phyloP scores from a whole-genome alignment of 805 yeast species.

The Ogataea corticis region DNA sequence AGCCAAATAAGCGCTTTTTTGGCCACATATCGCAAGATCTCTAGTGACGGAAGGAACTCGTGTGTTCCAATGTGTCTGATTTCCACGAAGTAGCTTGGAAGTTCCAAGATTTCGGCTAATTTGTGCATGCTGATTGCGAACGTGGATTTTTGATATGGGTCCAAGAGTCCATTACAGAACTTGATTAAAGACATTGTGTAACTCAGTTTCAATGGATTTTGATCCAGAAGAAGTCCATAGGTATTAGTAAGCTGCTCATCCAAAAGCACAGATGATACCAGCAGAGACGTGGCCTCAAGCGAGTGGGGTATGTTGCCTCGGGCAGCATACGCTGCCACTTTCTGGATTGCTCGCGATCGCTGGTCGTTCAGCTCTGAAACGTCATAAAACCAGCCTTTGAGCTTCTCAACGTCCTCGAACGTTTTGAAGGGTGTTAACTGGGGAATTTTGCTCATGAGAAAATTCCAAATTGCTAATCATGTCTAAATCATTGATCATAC shows the following conservation, averaged over 20 bases:
- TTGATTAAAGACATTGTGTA: constrained; percentile 76
- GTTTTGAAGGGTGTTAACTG: constrained; percentile 38
- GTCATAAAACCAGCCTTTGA: constrained; percentile 56
- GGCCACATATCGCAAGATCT: constrained; percentile 61
- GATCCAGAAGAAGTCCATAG: constrained; percentile 24
- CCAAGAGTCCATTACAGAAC: constrained; percentile 89
- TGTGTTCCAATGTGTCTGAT: constrained; percentile 90
- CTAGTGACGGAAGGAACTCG: constrained; percentile 73
- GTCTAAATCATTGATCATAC: no score
- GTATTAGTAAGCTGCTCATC: constrained; percentile 36
- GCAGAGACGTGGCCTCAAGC: constrained; percentile 61
- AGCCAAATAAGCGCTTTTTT: constrained; percentile 75
- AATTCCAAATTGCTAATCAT: no score
- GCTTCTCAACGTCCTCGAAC: constrained; percentile 42
- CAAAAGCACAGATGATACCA: constrained; percentile 50
- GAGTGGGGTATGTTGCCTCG: constrained; percentile 73
- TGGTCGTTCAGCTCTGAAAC: constrained; percentile 19
- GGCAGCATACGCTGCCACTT: constrained; percentile 53
- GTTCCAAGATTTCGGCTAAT: constrained; percentile 63
- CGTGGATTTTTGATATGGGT: constrained; percentile 78
- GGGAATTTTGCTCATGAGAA: constrained; percentile 26
- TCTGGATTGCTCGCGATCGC: constrained; percentile 48
- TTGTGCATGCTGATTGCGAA: constrained; percentile 77
- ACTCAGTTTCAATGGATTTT: constrained; percentile 45
- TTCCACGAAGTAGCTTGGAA: constrained; percentile 87